A percentile compares a stretch with the other conserved stretches of the same genome.
phyloP scores from a whole-genome alignment of 83 land plant species.

The Larix sibirica region DNA sequence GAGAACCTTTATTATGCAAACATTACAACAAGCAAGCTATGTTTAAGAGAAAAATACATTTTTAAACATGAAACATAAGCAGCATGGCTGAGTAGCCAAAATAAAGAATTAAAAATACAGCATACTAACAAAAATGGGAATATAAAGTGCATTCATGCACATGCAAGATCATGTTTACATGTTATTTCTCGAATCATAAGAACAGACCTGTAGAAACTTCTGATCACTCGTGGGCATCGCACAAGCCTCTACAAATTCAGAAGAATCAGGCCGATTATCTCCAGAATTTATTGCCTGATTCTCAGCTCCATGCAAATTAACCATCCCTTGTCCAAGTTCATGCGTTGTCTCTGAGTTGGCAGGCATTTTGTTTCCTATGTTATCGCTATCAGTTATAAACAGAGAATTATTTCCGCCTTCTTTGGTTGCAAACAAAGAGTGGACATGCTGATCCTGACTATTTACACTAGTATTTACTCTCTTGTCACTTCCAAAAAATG shows the following conservation, averaged over 20 bases:
- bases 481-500: slow-evolving; percentile 49
- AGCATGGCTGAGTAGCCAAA: neutral
- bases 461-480: slow-evolving; percentile 27
- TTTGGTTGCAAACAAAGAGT: neutral
- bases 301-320: slow-evolving; percentile 9
- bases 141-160: neutral
- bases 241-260: neutral
- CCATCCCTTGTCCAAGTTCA: neutral
- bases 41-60: neutral
- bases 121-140: neutral
- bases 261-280: neutral
- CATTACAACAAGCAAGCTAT: neutral
- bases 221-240: neutral
- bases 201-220: neutral
- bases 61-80: neutral
- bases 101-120: neutral
- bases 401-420: slow-evolving; percentile 9
- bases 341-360: neutral
- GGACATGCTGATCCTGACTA: slow-evolving; percentile 13
- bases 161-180: neutral
- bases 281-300: neutral
- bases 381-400: slow-evolving; percentile 4
- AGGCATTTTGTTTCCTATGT: neutral
- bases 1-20: too few species aligned
- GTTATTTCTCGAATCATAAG: neutral